These are phyloP conservation scores for Fusarium goolgardi DNA, from an alignment of 2,329 filamentous ascomycete genomes.

Conservation along the genomic window DNA sequence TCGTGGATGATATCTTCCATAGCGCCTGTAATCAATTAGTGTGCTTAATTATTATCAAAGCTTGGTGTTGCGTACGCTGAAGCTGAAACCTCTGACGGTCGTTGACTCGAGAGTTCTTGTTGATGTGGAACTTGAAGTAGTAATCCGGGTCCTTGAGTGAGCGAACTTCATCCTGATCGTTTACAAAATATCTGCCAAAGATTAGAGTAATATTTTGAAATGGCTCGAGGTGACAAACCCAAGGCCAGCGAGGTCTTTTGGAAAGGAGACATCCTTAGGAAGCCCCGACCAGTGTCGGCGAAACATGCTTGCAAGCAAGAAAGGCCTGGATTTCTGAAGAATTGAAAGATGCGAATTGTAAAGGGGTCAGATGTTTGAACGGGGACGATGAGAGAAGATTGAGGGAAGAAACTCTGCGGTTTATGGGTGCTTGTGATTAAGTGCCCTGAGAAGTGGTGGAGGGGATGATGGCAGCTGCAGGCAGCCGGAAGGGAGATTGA, in stretches of 20 bases:
- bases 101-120: slow-evolving; percentile 81
- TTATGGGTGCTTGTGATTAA: slow-evolving; percentile 9
- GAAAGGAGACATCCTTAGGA: slow-evolving; percentile 76
- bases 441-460: neutral
- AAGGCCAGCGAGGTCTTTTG: slow-evolving; percentile 73
- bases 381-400: neutral
- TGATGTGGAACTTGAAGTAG: slow-evolving; percentile 80
- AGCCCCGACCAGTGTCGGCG: slow-evolving; percentile 75
- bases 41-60: neutral
- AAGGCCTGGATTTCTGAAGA: neutral
- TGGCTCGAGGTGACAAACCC: slow-evolving; percentile 64
- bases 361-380: neutral
- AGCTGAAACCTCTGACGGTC: slow-evolving; percentile 78
- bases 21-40: slow-evolving; percentile 63
- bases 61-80: slow-evolving; percentile 66
- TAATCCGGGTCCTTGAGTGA: slow-evolving; percentile 73
- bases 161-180: slow-evolving; percentile 78
- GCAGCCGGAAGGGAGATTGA: slow-evolving; percentile 12
- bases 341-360: neutral
- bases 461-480: slow-evolving; percentile 19
- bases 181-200: slow-evolving; percentile 77
- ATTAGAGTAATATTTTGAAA: neutral
- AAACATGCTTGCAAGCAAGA: slow-evolving; percentile 67
- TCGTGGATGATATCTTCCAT: slow-evolving; percentile 68
- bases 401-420: neutral